Evolutionary conservation across 208 protist species (phyloP).

Genomic region (Vickermania spadyakhi): DNA sequence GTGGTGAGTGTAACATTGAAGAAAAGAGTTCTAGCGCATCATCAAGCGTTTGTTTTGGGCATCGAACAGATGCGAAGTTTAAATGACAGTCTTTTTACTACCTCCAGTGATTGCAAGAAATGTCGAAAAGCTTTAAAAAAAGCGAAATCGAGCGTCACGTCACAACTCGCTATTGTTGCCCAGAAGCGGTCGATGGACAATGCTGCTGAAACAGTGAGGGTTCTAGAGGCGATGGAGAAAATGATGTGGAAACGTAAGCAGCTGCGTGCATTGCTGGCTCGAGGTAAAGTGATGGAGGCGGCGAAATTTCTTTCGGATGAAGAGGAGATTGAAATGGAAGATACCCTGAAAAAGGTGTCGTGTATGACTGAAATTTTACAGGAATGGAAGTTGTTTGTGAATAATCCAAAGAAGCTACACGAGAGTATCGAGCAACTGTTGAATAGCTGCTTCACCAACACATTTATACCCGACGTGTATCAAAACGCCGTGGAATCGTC

Average conservation of each 20-base stretch:
- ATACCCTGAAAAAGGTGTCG: conserved; percentile 26
- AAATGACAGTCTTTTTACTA: conserved; percentile 68
- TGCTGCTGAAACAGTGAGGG: conserved; percentile 22
- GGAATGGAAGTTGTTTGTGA: conserved; percentile 52
- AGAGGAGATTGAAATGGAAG: conserved; percentile 41
- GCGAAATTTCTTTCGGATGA: conserved; percentile 38
- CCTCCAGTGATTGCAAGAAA: conserved; percentile 81
- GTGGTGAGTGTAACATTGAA: conserved; percentile 79
- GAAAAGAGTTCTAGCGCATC: conserved; percentile 60
- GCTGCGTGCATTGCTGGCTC: conserved; percentile 45
- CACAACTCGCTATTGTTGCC: conserved; percentile 44
- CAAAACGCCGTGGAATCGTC: conserved; percentile 51
- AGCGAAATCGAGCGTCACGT: conserved; percentile 37
- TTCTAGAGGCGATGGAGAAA: conserved; percentile 58
- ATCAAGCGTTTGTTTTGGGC: conserved; percentile 62
- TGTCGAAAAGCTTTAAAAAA: conserved; percentile 46
- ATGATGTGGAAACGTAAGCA: conserved; percentile 45
- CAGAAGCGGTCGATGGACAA: conserved; percentile 45
- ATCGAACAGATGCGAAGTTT: conserved; percentile 59
- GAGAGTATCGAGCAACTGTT: conserved; percentile 38
- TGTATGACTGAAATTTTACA: conserved; percentile 54
- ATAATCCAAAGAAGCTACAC: conserved; percentile 33
- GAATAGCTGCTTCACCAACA: conserved; percentile 47
- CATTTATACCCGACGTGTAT: conserved; percentile 70
- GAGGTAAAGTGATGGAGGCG: conserved; percentile 59